phyloP scores from a whole-genome alignment of 2,329 filamentous ascomycete genomes.

The Diaporthe sp. region DNA sequence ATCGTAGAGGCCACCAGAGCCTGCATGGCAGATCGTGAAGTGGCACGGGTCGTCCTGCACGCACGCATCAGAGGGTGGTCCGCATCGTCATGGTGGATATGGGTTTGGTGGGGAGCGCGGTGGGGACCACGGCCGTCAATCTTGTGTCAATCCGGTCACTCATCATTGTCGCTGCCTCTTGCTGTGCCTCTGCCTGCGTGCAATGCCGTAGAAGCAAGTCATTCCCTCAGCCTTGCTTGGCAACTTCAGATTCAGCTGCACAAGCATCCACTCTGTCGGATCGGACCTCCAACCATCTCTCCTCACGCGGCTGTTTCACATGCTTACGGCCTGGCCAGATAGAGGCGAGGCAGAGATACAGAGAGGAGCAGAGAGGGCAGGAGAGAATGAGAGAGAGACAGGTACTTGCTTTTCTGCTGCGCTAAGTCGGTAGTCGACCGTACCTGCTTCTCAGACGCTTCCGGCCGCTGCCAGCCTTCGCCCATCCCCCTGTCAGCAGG shows the following conservation, averaged over 20 bases:
- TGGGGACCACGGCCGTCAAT: constrained; percentile 12
- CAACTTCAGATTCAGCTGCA: constrained; percentile 29
- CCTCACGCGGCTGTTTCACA: constrained; percentile 20
- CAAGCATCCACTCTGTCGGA: constrained; percentile 25
- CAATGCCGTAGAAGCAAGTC: neutral
- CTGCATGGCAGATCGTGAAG: constrained; percentile 18
- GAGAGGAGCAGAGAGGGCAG: neutral
- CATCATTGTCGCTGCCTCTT: neutral
- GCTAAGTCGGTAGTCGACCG: constrained; percentile 1
- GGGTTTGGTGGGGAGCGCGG: constrained; percentile 3
- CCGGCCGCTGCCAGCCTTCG: constrained; percentile 19
- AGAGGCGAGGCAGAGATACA: neutral
- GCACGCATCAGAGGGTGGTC: constrained; percentile 27
- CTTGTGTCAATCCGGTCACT: neutral
- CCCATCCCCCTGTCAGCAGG: constrained; percentile 16
- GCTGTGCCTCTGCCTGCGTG: neutral
- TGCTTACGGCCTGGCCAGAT: neutral
- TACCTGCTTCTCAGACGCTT: constrained; percentile 27
- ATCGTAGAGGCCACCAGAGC: neutral
- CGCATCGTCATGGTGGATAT: constrained; percentile 26
- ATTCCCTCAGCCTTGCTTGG: constrained; percentile 38
- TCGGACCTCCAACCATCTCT: constrained; percentile 7
- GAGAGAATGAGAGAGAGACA: neutral
- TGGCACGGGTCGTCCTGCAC: constrained; percentile 31
- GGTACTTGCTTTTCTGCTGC: constrained; percentile 19